Evolutionary conservation across 2,329 filamentous ascomycete genomes (phyloP), one percentile per base, ranked within the genome.

Genomic region (Phialemoniopsis sp.): DNA sequence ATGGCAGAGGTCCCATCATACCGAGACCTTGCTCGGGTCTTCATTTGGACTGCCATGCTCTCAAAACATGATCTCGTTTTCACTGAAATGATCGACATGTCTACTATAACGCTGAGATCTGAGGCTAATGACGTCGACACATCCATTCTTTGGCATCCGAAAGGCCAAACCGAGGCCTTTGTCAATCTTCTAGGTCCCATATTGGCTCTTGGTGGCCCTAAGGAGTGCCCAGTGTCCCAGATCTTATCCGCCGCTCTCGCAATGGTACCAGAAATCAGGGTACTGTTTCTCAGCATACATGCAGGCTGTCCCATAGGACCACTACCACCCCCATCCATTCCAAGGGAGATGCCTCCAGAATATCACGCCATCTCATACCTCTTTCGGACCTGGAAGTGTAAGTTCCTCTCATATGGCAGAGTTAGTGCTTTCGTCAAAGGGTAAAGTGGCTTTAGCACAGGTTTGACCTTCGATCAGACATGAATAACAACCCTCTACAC

Each of bases 51-150:
- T 41, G 39, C 39, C 39, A 41, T 41, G 39, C 39, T 41, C 39
- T 41, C 33, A 41, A 41, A 41, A 41, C 33, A 41, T 41, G 39
- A 41, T 41, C 32, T 41, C 39, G 34, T 41, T 41, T 41, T 41
- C 36, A 41, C 39, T 33, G 39, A 41, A 41, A 41, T 41, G 39
- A 32, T 41, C 39, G 39, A 41, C 33, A 37, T 41, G 39, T 41
- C 33, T 26, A 41, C 33, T 41, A 41, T 41, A 41, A 41, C 33
- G 39, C 39, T 41, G 39, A 41, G 39, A 41, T 41, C 39, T 33
- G 34, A 41, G 39, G 39, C 39, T 26, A 41, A 41, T 37, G 39
- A 41, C 39, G 39, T 41, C 39, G 39, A 41, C 32, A 36, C 39
- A 37, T 41, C 33, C 33, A 41, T 41, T 41, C 37, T 41, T 41